Base-by-base conservation (phyloP, 768 basidiomycete genomes). In the Amanita pseudoporphyria region DNA sequence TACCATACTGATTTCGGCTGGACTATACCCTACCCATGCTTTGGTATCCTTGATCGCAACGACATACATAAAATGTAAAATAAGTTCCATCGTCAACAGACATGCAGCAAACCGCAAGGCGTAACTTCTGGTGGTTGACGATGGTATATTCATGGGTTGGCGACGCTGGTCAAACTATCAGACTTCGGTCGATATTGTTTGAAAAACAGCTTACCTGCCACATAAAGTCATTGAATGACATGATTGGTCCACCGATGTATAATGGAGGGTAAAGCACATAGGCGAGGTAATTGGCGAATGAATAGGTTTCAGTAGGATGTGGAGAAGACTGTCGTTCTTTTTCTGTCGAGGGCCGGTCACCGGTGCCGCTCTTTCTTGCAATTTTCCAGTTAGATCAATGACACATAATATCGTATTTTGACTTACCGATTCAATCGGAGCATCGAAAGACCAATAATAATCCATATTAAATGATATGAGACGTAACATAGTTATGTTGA, bases 401-500 rank as follows among this genome's bases (percentile, higher is more conserved):
- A 31, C 19, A 5, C 2, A 16, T 3, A 18, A 28, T 16, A 10
- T 5, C n/a, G 39, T 10, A 45, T 13, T 9, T 3, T n/a, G 6
- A 26, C 37, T 30, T 22, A 52, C 43, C 42, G 21, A 14, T 26
- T 52, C 37, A 6, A 32, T 59, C 42, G 13, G 65, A 57, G n/a
- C 62, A 10, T 63, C 70, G 56, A 71, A 78, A 4, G 88, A 79
- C 94, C 94, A 98, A 57, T 89, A 80, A 60, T 85, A 84, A 61
- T 99, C 96, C 79, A 95, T 81, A 53, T 82, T 86, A 70, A 92
- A 99, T 0, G 93, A 94, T 5, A 99, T 74, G 12, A 97, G 73
- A 28, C 95, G 80, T 36, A 98, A 73, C 86, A 94, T 94, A 2
- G 93, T 92, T 56, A 98, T 92, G 63, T 98, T 98, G 72, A 95